phyloP scores from a whole-genome alignment of 106 monocot species.

The Acorus gramineus region DNA sequence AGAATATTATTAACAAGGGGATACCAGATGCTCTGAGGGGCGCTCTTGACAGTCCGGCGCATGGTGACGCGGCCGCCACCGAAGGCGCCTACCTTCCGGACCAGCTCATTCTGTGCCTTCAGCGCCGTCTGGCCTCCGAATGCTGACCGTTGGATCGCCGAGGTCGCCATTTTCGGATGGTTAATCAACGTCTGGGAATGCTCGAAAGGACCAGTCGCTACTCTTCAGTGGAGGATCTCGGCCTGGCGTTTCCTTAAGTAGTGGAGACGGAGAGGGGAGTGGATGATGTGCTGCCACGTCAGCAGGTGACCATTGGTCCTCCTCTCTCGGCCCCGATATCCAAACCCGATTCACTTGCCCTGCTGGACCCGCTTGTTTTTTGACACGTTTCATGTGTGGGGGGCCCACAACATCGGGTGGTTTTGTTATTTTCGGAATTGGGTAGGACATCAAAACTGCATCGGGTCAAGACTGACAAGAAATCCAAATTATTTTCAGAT shows the following conservation, averaged over 20 bases:
- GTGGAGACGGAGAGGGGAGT: not conserved
- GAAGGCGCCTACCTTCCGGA: conserved; percentile 1
- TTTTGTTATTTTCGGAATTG: too few relatives aligned
- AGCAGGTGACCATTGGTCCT: conserved; percentile 24
- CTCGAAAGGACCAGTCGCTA: too few relatives aligned
- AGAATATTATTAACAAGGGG: too few relatives aligned
- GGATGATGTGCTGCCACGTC: conserved; percentile 39
- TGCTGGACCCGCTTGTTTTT: not conserved
- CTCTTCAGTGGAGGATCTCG: too few relatives aligned
- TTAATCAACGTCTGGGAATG: too few relatives aligned
- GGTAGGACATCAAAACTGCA: too few relatives aligned
- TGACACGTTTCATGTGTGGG: conserved; percentile 6
- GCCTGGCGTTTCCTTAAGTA: too few relatives aligned
- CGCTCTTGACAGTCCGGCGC: conserved; percentile 5
- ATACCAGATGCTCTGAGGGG: conserved; percentile 7
- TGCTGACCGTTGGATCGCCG: not conserved
- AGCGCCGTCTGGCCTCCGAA: not conserved
- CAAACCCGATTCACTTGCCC: not conserved
- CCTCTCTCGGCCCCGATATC: not conserved
- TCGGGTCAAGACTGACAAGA: too few relatives aligned
- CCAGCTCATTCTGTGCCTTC: conserved; percentile 3
- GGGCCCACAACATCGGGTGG: too few relatives aligned
- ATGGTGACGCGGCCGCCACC: conserved; percentile 4
- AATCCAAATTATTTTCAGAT: too few relatives aligned
- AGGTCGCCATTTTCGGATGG: not conserved